Base-by-base conservation (phyloP, 2,329 filamentous ascomycete genomes). In the Pseudogymnoascus sp. region DNA sequence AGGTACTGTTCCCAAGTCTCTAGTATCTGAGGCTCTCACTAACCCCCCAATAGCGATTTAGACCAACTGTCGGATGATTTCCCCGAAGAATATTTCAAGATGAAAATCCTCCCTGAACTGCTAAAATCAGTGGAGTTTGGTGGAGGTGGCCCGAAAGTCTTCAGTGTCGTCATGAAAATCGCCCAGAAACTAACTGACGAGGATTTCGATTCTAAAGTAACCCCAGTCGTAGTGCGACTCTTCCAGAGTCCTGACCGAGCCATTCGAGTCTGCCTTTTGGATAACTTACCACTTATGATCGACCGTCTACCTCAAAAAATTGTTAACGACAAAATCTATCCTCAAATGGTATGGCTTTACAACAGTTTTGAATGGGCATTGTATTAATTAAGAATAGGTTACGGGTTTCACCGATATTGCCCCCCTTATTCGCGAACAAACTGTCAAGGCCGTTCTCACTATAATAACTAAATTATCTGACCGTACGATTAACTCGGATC, bases 41-140 rank as follows among this genome's bases (percentile, higher is more conserved):
- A 33, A 39, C 5, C 17, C 36, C 61, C 36, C 36, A 58, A 68
- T 65, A 82, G 80, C 67, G 91, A 96, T 70, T 83, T 99, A 5
- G 91, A 96, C 67, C 82, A 89, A 64, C 81, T 97, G 4, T 89
- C 91, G 0, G 91, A 97, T 67, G 92, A 99, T 74, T 97, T 97
- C 65, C 94, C 94, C 0, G 93, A 97, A 71, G 94, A 97, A 64
- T 99, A 96, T 74, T 96, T 97, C 80, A 96, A 95, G 73, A 90
- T 96, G 82, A 99, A 97, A 71, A 86, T 99, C 3, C 80, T 99
- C 7, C 94, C 94, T 0, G 94, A 99, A 72, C 79, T 99, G 31
- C 81, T 99, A n/a, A 99, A 97, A 72, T 96, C 92, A 0, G 92
- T 97, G n/a, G 94, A 99, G 71, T 99, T 97, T 74, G 94, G 94